Base-by-base conservation (phyloP, 805 yeast species). In the Komagataella populi region DNA sequence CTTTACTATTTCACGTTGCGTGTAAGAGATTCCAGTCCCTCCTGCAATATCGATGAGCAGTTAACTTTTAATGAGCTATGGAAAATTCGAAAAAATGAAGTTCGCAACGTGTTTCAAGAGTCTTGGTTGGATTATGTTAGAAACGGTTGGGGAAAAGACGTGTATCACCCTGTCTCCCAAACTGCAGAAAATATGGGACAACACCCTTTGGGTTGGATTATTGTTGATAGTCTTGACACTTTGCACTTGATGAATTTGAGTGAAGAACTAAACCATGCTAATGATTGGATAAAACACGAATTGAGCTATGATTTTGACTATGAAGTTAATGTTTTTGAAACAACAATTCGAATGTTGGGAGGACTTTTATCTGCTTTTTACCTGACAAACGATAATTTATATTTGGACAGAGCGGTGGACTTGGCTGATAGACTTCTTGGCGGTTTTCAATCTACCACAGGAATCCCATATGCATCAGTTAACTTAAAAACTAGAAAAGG, bases 331-430 rank as follows among this genome's bases (percentile, higher is more conserved):
- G 82, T 88, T 5, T 90, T 90, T 66, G 97, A 89, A 63, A 88
- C 96, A n/a, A 87, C 97, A 5, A 89, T 87, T 56, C 74, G 96
- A 62, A 87, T 90, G 95, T 69, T 90, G 23, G 97, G 97, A 47
- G 97, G 97, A 0, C 70, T 90, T n/a, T 68, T 90, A 49, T 83
- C 96, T 2, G 95, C 96, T 0, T 79, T 78, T 60, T 82, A 86
- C 56, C 66, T 87, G 24, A 75, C 90, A 1, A 68, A 73, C 12
- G 90, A 85, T 57, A 85, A 81, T 48, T 53, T 85, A 51, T 87
- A 81, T 60, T 70, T 88, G 51, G 87, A 86, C 55, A 83, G 82
- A 60, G 96, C 96, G 1, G 78, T 74, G 6, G 86, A 82, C 59
- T 73, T 89, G 56, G 96, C 87, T n/a, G 78, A 83, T 59, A 74